phyloP scores from a whole-genome alignment of 2,329 filamentous ascomycete species.

The Diplodia mutila region DNA sequence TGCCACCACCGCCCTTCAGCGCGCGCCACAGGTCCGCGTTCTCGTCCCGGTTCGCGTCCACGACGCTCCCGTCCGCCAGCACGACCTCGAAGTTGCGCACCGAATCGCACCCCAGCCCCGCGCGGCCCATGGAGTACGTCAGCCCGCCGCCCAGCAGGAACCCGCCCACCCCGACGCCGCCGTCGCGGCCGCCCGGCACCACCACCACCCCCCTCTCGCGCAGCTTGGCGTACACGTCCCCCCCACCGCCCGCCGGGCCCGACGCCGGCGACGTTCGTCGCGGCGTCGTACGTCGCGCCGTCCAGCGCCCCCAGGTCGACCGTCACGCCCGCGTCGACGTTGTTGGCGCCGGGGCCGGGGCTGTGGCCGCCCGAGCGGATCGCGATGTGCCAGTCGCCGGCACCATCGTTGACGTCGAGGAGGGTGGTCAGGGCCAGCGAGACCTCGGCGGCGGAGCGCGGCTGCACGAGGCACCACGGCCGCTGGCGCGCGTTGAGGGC shows the following conservation, averaged over 20 bases:
- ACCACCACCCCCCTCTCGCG: slow-evolving; percentile 30
- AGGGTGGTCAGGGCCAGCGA: not conserved
- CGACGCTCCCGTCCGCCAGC: slow-evolving; percentile 1
- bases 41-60: not conserved
- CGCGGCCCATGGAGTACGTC: not conserved
- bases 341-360: slow-evolving; percentile 30
- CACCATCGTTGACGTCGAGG: not conserved
- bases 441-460: not conserved
- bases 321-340: slow-evolving; percentile 36
- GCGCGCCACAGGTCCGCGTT: slow-evolving; percentile 41
- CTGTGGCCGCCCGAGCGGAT: slow-evolving; percentile 30
- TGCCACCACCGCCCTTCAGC: slow-evolving; percentile 42
- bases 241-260: slow-evolving; percentile 35
- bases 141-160: slow-evolving; percentile 32
- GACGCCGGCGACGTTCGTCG: slow-evolving; percentile 32
- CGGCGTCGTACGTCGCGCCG: slow-evolving; percentile 31
- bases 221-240: slow-evolving; percentile 32
- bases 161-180: slow-evolving; percentile 34
- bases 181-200: slow-evolving; percentile 34
- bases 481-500: not conserved
- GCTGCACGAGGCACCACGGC: not conserved
- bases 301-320: slow-evolving; percentile 36
- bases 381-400: slow-evolving; percentile 5
- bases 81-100: slow-evolving; percentile 1
- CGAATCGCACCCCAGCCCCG: not conserved